phyloP scores from a whole-genome alignment of 805 yeast genomes.

The Pichia kluyveri region DNA sequence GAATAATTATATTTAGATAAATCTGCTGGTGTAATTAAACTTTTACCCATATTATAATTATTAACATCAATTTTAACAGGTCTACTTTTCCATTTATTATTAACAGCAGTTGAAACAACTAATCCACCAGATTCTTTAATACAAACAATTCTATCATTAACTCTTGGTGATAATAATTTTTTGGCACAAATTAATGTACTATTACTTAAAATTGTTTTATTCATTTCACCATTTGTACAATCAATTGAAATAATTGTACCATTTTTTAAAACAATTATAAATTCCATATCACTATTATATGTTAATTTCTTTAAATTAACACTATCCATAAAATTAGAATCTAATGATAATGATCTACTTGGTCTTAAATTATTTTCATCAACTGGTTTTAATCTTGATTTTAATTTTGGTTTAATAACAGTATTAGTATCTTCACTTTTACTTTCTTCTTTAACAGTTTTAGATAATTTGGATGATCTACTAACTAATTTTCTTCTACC shows the following conservation, averaged over 20 bases:
- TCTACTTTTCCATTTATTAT: conserved; percentile 56
- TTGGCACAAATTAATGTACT: conserved; percentile 40
- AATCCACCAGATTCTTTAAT: conserved; percentile 40
- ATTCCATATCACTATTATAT: conserved; percentile 30
- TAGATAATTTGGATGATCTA: conserved; percentile 12
- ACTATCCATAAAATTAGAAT: conserved; percentile 25
- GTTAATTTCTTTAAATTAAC: conserved; percentile 21
- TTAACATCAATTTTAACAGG: conserved; percentile 39
- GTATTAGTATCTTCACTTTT: too few relatives aligned
- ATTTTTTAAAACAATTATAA: conserved; percentile 41
- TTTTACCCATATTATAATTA: conserved; percentile 34
- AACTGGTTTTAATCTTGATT: background rate
- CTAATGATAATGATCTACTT: conserved; percentile 22
- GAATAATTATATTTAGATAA: conserved; percentile 15
- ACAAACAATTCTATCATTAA: conserved; percentile 62
- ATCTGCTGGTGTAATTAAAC: conserved; percentile 30
- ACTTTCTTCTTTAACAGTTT: background rate
- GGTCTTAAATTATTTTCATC: background rate
- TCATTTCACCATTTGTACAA: conserved; percentile 39
- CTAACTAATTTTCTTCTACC: conserved; percentile 21
- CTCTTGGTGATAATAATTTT: conserved; percentile 59
- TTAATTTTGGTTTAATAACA: background rate
- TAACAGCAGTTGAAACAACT: conserved; percentile 54
- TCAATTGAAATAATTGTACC: conserved; percentile 43
- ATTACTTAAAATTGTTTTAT: conserved; percentile 24